Evolutionary conservation across 768 basidiomycete genomes (phyloP), one percentile per base, ranked within the genome.

Genomic region (Suillus hirtellus): DNA sequence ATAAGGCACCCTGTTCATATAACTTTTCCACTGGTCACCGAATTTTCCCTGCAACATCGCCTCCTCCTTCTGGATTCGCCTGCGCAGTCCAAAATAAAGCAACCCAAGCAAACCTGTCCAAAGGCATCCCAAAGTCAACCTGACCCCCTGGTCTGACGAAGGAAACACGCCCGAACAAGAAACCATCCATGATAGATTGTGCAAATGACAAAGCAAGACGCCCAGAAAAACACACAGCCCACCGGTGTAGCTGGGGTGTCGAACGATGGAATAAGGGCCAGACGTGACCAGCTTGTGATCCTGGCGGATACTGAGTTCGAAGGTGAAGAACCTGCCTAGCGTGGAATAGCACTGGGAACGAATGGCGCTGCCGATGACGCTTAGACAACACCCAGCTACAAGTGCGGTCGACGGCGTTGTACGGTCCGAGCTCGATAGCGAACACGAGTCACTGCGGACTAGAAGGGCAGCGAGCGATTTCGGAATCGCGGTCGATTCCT

Each of bases 181-280:
- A 31, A 63, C 62, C 56, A 54, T 27, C 56, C 53, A 64, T 38
- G 67, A 68, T 14, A 43, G 67, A 6, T 42, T 54, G 12, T 47
- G n/a, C 2, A 61, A 42, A n/a, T 59, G 53, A 31, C 50, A 50
- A 11, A 62, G 35, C 42, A 56, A 60, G 17, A 63, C 2, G 34
- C 68, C 64, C 7, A 46, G 27, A 17, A 60, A 47, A 35, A 43
- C 24, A 19, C 70, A 47, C 2, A 64, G 31, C 3, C 42, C 62
- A 35, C 55, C 63, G 8, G 49, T n/a, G n/a, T 65, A 65, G 31
- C 63, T 58, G 17, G 80, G 80, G 62, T 81, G 80, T 21, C 79
- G 77, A n/a, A 81, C 78, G 46, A 71, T 54, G 34, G 72, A 63
- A 65, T 82, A 82, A 8, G 80, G 80, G 0, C 80, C 80, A 10